Conservation (phyloP, 140 eudicot genomes). For the Oenanthe javanica region DNA sequence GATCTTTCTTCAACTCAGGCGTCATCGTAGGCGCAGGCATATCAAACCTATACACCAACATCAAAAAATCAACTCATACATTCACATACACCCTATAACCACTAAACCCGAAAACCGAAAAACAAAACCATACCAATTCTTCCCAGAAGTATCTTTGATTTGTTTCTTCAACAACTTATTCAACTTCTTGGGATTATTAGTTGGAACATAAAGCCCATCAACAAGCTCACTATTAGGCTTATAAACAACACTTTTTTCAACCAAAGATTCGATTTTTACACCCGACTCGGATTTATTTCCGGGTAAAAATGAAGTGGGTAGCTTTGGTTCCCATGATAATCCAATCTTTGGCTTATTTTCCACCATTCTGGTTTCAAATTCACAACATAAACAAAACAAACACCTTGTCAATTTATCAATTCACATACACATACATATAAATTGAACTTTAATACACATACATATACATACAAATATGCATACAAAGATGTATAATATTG, state of each 20-base stretch:
- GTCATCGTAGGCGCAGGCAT: constrained; percentile 91
- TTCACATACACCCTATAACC: neutral
- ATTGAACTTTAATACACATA: too few relatives aligned
- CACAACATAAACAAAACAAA: neutral
- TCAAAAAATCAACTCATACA: constrained; percentile 7
- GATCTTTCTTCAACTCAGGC: constrained; percentile 82
- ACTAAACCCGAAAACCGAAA: neutral
- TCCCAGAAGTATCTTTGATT: constrained; percentile 79
- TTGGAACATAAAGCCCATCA: constrained; percentile 83
- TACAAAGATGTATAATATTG: neutral
- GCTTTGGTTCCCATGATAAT: constrained; percentile 4
- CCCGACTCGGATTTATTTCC: constrained; percentile 4
- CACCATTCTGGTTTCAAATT: neutral
- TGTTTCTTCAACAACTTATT: constrained; percentile 65
- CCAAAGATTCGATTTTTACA: too few relatives aligned
- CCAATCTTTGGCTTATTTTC: constrained; percentile 5
- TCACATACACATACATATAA: neutral
- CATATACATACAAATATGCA: too few relatives aligned
- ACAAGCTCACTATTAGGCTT: constrained; percentile 68
- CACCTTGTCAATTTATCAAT: neutral
- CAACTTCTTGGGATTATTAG: constrained; percentile 67
- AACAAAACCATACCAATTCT: constrained; percentile 49
- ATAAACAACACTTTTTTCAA: constrained; percentile 26
- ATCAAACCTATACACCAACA: constrained; percentile 56
- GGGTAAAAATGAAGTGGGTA: neutral